Evolutionary conservation across 2,329 filamentous ascomycete genomes (phyloP).

Genomic region (Aspergillus bombycis): DNA sequence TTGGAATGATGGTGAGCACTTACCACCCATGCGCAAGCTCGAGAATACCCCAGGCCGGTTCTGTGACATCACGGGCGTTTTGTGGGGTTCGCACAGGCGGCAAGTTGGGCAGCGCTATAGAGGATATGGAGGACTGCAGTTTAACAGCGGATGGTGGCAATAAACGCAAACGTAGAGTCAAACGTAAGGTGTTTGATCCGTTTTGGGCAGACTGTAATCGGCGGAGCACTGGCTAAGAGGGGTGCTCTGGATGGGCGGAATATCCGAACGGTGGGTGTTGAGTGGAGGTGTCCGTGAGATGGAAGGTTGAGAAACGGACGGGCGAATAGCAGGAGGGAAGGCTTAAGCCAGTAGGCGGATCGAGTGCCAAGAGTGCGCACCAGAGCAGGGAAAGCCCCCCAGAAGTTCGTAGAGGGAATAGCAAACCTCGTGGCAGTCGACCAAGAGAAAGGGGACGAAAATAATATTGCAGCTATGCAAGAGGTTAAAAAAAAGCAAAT

Average conservation of each 20-base stretch:
- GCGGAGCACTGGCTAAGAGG: slow-evolving; percentile 37
- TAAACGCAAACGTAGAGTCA: slow-evolving; percentile 39
- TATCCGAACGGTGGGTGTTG: slow-evolving; percentile 37
- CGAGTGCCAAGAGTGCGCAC: slow-evolving; percentile 36
- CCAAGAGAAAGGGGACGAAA: slow-evolving; percentile 15
- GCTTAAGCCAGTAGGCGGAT: slow-evolving; percentile 27
- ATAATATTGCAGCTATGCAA: slow-evolving; percentile 13
- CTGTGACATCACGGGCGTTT: slow-evolving; percentile 71
- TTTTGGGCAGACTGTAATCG: slow-evolving; percentile 53
- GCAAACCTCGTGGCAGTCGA: slow-evolving; percentile 14
- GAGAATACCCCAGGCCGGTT: slow-evolving; percentile 88
- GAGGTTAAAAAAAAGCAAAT: slow-evolving; percentile 6
- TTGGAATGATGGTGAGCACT: slow-evolving; percentile 46
- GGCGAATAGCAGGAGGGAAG: slow-evolving; percentile 29
- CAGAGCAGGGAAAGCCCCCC: slow-evolving; percentile 16
- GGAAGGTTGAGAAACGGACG: slow-evolving; percentile 36
- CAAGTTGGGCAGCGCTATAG: slow-evolving; percentile 38
- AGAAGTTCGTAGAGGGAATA: slow-evolving; percentile 18
- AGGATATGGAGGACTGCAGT: slow-evolving; percentile 46
- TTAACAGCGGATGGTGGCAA: slow-evolving; percentile 51
- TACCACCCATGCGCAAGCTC: slow-evolving; percentile 95
- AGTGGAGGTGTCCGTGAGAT: slow-evolving; percentile 36
- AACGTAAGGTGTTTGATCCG: slow-evolving; percentile 52
- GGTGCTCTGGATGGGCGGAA: slow-evolving; percentile 39
- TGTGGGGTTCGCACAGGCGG: slow-evolving; percentile 24